Conservation (phyloP, 2,329 filamentous ascomycete species). For the Talaromyces piceae region DNA sequence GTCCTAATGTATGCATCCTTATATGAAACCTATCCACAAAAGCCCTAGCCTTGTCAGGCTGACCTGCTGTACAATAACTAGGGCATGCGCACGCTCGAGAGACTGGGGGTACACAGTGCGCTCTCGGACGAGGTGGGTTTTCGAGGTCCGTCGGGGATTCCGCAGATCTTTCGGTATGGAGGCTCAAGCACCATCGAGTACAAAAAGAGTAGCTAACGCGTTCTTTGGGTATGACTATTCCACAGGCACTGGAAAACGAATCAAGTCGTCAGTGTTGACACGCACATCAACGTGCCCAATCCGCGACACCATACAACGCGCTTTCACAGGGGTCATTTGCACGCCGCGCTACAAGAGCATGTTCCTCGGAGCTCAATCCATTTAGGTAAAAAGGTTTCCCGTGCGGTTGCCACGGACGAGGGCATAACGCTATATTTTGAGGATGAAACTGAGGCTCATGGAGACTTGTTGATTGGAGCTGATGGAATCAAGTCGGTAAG, state of each 20-base stretch:
- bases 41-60: neutral
- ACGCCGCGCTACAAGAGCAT: slow-evolving; percentile 42
- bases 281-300: slow-evolving; percentile 35
- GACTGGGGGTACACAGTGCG: slow-evolving; percentile 43
- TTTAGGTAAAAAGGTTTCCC: slow-evolving; percentile 36
- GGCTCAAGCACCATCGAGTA: no score
- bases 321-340: slow-evolving; percentile 45
- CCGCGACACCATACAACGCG: slow-evolving; percentile 37
- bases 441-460: slow-evolving; percentile 39
- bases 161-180: slow-evolving; percentile 41
- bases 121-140: slow-evolving; percentile 36
- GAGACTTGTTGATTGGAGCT: slow-evolving; percentile 46
- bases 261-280: slow-evolving; percentile 29
- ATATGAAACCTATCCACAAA: neutral
- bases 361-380: slow-evolving; percentile 37
- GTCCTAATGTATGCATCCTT: slow-evolving; percentile 38
- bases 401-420: slow-evolving; percentile 25
- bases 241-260: slow-evolving; percentile 37
- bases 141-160: slow-evolving; percentile 34
- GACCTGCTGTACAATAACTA: slow-evolving; percentile 1
- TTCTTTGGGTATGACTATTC: neutral
- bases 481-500: slow-evolving; percentile 48
- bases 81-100: slow-evolving; percentile 45
- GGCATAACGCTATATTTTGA: slow-evolving; percentile 37
- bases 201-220: no score